Evolutionary conservation across 1,139 yeast species (phyloP), one percentile per base, ranked within the genome.

Genomic region (Arxiozyma slooffiae): DNA sequence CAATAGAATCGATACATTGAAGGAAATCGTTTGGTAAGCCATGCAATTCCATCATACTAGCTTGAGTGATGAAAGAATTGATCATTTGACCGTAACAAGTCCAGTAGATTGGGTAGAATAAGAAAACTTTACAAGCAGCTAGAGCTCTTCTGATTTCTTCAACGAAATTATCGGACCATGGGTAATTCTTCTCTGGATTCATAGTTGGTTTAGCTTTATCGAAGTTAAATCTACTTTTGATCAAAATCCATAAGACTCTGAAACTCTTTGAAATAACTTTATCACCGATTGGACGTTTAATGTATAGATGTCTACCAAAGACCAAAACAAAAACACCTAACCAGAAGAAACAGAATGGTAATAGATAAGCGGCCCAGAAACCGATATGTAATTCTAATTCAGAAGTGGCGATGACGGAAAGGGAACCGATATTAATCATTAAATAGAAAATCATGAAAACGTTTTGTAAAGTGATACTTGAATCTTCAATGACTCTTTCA

Each of bases 371-470:
- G 38, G 83, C 78, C 90, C 90, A 85, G 69, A 79, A 85, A 46
- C 88, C 92, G 54, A 78, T 76, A 56, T 78, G 61, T 20, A 52
- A 53, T 49, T 62, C 66, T 46, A 62, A 51, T 50, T 62, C 64
- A 7, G 92, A 81, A 24, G 95, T 84, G 43, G 90, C 89, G 56
- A 87, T 75, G 53, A 85, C 83, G 54, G 86, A 77, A 59, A 87
- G 76, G 9, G 94, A 81, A 50, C 96, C 96, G 58, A 85, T 71
- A 66, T 88, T 88, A 66, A 87, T 83, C 62, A 86, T 76, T 78
- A 87, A 76, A 70, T 87, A 87, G 69, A 87, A 87, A 39, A 82
- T 72, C 74, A 85, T 76, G 55, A 88, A 82, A 70, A 87, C 76
- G 66, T 85, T 77, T 70, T 85, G 88, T 53, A 85, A 71, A 16